Percentiles rank a stretch among this genome's conserved stretches.
phyloP scores from a whole-genome alignment of 805 yeast species.

The Candida coquimbonensis region DNA sequence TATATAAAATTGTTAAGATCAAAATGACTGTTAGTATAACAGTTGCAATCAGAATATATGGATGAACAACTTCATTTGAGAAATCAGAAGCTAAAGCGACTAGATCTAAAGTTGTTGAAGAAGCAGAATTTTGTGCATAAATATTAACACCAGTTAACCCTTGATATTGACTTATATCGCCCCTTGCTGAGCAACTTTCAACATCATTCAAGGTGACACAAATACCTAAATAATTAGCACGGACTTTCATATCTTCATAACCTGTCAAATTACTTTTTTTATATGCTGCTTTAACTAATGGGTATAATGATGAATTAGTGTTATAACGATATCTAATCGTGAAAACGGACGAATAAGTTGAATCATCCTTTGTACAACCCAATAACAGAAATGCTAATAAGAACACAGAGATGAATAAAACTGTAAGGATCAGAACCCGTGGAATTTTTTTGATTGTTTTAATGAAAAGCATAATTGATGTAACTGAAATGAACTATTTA shows the following conservation, averaged over 20 bases:
- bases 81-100: conserved; percentile 40
- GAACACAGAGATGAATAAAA: conserved; percentile 42
- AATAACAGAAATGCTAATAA: conserved; percentile 47
- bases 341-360: conserved; percentile 42
- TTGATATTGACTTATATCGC: conserved; percentile 21
- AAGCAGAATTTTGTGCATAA: conserved; percentile 26
- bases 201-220: conserved; percentile 37
- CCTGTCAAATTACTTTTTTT: conserved; percentile 25
- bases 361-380: conserved; percentile 41
- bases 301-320: conserved; percentile 34
- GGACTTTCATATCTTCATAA: conserved; percentile 35
- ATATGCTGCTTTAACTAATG: conserved; percentile 34
- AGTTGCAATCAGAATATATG: conserved; percentile 44
- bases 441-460: conserved; percentile 33
- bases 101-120: conserved; percentile 35
- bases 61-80: conserved; percentile 41
- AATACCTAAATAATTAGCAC: conserved; percentile 50
- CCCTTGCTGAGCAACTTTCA: conserved; percentile 31
- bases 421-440: conserved; percentile 32
- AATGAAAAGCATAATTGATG: conserved; percentile 3
- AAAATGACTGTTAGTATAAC: conserved; percentile 36
- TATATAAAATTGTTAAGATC: conserved; percentile 36
- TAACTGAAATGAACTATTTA: too few species aligned
- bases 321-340: conserved; percentile 45
- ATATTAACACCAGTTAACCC: conserved; percentile 28